phyloP scores from a whole-genome alignment of 495 filamentous ascomycete species.

The Apiosordaria backusii region DNA sequence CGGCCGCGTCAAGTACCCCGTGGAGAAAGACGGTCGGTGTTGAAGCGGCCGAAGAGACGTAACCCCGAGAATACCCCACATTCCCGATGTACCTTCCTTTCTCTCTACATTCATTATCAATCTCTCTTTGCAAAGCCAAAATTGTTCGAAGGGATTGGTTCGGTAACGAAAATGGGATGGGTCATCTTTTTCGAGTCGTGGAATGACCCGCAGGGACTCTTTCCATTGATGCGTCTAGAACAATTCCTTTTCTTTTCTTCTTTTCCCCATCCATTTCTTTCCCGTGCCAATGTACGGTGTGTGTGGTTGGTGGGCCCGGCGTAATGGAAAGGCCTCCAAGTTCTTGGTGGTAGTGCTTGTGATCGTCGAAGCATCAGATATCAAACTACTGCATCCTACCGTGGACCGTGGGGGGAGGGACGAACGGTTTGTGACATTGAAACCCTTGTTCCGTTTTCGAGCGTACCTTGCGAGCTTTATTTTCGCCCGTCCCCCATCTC shows the following conservation, averaged over 20 bases:
- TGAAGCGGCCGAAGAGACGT: neutral
- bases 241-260: neutral
- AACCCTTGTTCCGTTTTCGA: neutral
- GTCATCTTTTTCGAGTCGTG: neutral
- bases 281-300: neutral
- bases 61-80: conserved; percentile 5
- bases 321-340: neutral
- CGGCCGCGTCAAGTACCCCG: neutral
- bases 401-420: neutral
- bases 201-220: neutral
- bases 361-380: neutral
- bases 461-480: neutral
- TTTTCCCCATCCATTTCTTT: neutral
- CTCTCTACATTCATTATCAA: neutral
- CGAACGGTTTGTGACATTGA: neutral
- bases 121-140: no score
- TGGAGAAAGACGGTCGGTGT: neutral
- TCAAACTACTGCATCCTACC: neutral
- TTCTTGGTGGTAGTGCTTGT: neutral
- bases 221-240: neutral
- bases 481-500: no score
- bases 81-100: neutral
- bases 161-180: neutral
- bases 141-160: neutral
- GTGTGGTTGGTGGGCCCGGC: neutral